phyloP scores from a whole-genome alignment of 768 basidiomycete species.

The Plicaturopsis crispa region DNA sequence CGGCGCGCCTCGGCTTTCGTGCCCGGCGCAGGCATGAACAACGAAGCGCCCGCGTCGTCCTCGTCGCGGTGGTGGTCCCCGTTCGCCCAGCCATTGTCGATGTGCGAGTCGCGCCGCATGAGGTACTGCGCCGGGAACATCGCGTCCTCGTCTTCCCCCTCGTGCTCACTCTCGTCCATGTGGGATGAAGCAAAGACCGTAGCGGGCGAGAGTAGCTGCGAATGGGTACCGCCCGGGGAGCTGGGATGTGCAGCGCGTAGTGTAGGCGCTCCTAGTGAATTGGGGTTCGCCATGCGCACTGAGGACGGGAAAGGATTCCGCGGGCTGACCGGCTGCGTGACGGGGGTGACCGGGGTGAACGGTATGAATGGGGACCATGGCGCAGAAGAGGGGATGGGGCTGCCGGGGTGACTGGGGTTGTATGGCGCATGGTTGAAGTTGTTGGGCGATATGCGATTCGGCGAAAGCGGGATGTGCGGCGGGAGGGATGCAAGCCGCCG shows the following conservation, averaged over 20 bases:
- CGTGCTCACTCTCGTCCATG: constrained; percentile 24
- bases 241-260: constrained; percentile 32
- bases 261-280: constrained; percentile 20
- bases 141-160: constrained; percentile 42
- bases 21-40: constrained; percentile 32
- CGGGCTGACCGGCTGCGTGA: constrained; percentile 22
- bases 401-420: neutral
- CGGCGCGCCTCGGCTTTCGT: constrained; percentile 15
- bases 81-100: constrained; percentile 26
- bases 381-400: constrained; percentile 12
- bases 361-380: constrained; percentile 27
- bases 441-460: constrained; percentile 17
- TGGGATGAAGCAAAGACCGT: constrained; percentile 28
- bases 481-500: constrained; percentile 12
- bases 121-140: constrained; percentile 46
- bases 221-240: constrained; percentile 4
- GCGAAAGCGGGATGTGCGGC: constrained; percentile 23
- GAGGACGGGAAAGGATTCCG: constrained; percentile 26
- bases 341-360: constrained; percentile 6
- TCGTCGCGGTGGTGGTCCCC: constrained; percentile 16
- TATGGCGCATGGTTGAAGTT: too few relatives aligned
- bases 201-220: constrained; percentile 27
- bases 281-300: constrained; percentile 32
- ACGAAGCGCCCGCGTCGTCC: constrained; percentile 7
- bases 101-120: constrained; percentile 26